phyloP scores from a whole-genome alignment of 805 yeast genomes.

The Suhomyces xylopsoci region DNA sequence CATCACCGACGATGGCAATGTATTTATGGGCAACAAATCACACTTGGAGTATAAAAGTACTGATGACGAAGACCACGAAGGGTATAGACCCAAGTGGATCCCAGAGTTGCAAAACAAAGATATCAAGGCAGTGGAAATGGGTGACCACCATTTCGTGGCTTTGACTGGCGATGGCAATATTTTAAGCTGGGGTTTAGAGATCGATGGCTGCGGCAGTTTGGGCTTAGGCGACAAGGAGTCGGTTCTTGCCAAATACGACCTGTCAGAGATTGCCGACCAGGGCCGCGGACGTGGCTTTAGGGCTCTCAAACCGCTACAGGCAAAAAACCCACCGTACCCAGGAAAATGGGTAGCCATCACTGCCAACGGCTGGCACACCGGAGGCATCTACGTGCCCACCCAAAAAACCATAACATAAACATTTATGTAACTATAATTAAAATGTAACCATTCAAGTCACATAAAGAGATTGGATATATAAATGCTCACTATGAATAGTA shows the following conservation, averaged over 20 bases:
- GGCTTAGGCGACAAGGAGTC: slow-evolving; percentile 47
- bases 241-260: slow-evolving; percentile 4
- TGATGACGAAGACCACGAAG: slow-evolving; percentile 7
- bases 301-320: slow-evolving; percentile 17
- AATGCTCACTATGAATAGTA: no score
- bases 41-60: slow-evolving; percentile 8
- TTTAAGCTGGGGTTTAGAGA: slow-evolving; percentile 67
- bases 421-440: background rate
- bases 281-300: slow-evolving; percentile 31
- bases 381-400: slow-evolving; percentile 45
- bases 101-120: slow-evolving; percentile 45
- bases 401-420: background rate
- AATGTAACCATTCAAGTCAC: background rate
- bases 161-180: slow-evolving; percentile 56
- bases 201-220: slow-evolving; percentile 62
- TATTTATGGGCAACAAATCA: slow-evolving; percentile 36
- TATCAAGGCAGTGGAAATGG: slow-evolving; percentile 58
- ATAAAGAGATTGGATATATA: no score
- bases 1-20: slow-evolving; percentile 51
- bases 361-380: slow-evolving; percentile 81
- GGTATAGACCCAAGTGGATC: slow-evolving; percentile 27
- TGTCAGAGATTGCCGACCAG: slow-evolving; percentile 17
- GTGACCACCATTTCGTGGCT: slow-evolving; percentile 71
- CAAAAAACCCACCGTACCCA: slow-evolving; percentile 37
- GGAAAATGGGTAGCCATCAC: slow-evolving; percentile 58